Evolutionary conservation across 2,329 filamentous ascomycete genomes (phyloP).

Genomic region (Ascochyta rabiei): DNA sequence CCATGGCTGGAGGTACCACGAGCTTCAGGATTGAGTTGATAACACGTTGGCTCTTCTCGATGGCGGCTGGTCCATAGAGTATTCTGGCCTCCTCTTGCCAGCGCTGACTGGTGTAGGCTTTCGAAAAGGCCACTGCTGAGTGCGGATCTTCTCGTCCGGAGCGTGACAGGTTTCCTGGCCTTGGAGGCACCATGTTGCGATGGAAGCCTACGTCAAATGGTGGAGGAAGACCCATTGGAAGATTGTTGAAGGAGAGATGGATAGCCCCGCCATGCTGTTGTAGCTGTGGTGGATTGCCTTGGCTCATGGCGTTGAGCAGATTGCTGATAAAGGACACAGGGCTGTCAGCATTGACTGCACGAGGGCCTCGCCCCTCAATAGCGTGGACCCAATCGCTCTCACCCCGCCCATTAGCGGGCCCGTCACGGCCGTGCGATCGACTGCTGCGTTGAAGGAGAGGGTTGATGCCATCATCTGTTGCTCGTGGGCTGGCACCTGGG

Average conservation of each 20-base stretch:
- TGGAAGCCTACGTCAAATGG: slow-evolving; percentile 41
- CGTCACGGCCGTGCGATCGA: slow-evolving; percentile 37
- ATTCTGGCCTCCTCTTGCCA: slow-evolving; percentile 92
- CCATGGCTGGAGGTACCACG: slow-evolving; percentile 83
- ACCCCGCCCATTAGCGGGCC: slow-evolving; percentile 43
- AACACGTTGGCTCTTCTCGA: slow-evolving; percentile 73
- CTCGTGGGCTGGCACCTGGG: slow-evolving; percentile 59
- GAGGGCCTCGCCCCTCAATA: slow-evolving; percentile 55
- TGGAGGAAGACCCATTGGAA: slow-evolving; percentile 39
- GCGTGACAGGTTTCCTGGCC: slow-evolving; percentile 40
- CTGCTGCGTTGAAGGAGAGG: slow-evolving; percentile 76
- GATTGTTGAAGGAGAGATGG: slow-evolving; percentile 59
- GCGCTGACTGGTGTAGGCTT: slow-evolving; percentile 73
- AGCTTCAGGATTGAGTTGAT: slow-evolving; percentile 71
- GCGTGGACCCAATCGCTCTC: slow-evolving; percentile 61
- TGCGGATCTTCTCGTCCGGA: slow-evolving; percentile 64
- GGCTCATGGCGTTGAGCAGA: slow-evolving; percentile 61
- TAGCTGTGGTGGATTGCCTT: slow-evolving; percentile 42
- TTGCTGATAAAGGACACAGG: slow-evolving; percentile 64
- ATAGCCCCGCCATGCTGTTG: slow-evolving; percentile 53
- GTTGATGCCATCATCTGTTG: slow-evolving; percentile 81
- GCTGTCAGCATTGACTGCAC: slow-evolving; percentile 53
- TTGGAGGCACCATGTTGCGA: slow-evolving; percentile 39
- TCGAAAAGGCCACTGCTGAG: slow-evolving; percentile 77
- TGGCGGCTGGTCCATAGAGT: slow-evolving; percentile 72